Percentiles rank a stretch among this genome's conserved stretches.
These are phyloP conservation scores for Pulveroboletus sp. DNA, from an alignment of 768 basidiomycete genomes.

Conservation along the genomic window DNA sequence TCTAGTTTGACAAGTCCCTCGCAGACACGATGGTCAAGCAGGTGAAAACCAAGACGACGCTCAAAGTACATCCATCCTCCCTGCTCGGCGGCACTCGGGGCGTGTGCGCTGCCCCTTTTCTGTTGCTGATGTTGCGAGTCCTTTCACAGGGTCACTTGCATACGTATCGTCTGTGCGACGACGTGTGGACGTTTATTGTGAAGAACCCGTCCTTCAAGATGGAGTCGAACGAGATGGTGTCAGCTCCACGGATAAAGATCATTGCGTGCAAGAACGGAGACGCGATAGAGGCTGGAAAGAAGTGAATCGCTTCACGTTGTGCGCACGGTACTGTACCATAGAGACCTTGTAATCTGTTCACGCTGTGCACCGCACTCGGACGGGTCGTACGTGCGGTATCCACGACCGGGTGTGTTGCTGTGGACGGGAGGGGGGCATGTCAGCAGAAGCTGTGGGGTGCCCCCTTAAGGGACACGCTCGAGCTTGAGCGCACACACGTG, in stretches of 20 bases:
- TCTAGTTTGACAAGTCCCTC: constrained; percentile 92
- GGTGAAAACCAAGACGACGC: constrained; percentile 90
- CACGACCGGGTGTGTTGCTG: constrained; percentile 9
- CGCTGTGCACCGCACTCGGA: neutral
- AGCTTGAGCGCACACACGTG: constrained; percentile 27
- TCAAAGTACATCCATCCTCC: constrained; percentile 58
- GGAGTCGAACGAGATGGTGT: constrained; percentile 81
- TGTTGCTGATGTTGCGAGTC: constrained; percentile 1
- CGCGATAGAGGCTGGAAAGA: constrained; percentile 78
- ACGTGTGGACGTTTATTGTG: constrained; percentile 98
- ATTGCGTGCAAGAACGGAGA: constrained; percentile 98
- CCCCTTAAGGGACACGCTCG: neutral
- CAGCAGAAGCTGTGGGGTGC: constrained; percentile 4
- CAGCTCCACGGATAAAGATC: constrained; percentile 83
- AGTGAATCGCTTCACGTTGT: constrained; percentile 35
- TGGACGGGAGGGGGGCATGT: neutral
- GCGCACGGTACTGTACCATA: constrained; percentile 20
- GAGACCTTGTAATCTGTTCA: constrained; percentile 24
- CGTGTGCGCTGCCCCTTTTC: neutral
- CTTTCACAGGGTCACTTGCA: constrained; percentile 71
- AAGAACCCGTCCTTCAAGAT: constrained; percentile 93
- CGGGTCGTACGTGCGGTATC: neutral
- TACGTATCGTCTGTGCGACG: constrained; percentile 90
- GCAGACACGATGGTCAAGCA: constrained; percentile 90
- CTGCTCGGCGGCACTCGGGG: neutral